Evolutionary conservation across 2,329 filamentous ascomycete species (phyloP).

Genomic region (Samsoniella hepiali): DNA sequence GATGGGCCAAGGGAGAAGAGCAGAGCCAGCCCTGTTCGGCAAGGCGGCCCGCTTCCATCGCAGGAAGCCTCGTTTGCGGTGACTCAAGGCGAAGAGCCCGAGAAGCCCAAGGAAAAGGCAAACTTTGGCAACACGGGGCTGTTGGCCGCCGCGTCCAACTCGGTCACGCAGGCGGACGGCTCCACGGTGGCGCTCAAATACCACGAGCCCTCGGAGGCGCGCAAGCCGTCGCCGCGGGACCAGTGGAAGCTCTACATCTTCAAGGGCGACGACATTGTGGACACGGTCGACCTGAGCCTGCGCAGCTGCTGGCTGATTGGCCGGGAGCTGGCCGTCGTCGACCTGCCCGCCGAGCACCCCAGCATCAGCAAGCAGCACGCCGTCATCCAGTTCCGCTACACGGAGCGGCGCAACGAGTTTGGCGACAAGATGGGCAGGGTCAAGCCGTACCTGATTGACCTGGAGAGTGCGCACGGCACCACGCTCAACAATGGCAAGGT

Average conservation of each 20-base stretch:
- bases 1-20: slow-evolving; percentile 23
- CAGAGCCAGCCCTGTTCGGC: slow-evolving; percentile 28
- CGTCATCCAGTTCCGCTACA: slow-evolving; percentile 86
- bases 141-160: slow-evolving; percentile 84
- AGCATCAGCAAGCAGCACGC: slow-evolving; percentile 95
- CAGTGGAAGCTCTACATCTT: slow-evolving; percentile 92
- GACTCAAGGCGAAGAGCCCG: slow-evolving; percentile 40
- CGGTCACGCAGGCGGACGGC: slow-evolving; percentile 66
- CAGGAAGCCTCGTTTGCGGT: slow-evolving; percentile 59
- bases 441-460: slow-evolving; percentile 85
- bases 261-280: slow-evolving; percentile 75
- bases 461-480: slow-evolving; percentile 92
- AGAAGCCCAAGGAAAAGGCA: slow-evolving; percentile 75
- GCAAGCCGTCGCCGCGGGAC: slow-evolving; percentile 76
- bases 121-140: slow-evolving; percentile 80
- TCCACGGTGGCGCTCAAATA: slow-evolving; percentile 85
- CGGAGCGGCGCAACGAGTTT: slow-evolving; percentile 79
- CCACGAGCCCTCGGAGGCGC: slow-evolving; percentile 88
- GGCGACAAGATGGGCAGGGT: slow-evolving; percentile 78
- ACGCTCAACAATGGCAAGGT: slow-evolving; percentile 72
- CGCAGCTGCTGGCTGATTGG: slow-evolving; percentile 91
- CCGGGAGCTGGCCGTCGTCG: slow-evolving; percentile 74
- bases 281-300: slow-evolving; percentile 71
- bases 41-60: slow-evolving; percentile 53
- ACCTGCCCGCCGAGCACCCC: slow-evolving; percentile 81